Percentiles rank a stretch among this genome's conserved stretches.
Conservation (phyloP, 176 grass and related monocot species). For the Aegilops longissima region DNA sequence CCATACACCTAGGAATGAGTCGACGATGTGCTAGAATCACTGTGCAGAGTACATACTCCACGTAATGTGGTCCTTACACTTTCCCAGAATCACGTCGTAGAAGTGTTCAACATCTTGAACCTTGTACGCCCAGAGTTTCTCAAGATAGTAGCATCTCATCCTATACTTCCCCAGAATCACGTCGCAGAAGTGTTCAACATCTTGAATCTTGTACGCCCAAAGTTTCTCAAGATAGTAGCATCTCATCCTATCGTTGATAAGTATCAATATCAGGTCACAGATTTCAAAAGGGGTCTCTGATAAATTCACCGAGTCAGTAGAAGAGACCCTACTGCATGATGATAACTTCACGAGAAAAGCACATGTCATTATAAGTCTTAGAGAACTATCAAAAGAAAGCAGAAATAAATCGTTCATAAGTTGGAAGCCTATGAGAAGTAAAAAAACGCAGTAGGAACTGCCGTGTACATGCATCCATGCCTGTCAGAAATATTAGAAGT, state of each 20-base stretch:
- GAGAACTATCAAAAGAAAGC: constrained; percentile 72
- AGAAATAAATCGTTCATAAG: constrained; percentile 55
- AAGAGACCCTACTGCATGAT: constrained; percentile 65
- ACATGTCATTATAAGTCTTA: constrained; percentile 63
- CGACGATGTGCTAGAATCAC: constrained; percentile 74
- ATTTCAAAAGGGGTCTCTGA: constrained; percentile 42
- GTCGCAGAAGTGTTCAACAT: constrained; percentile 86
- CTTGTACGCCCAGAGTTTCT: constrained; percentile 92
- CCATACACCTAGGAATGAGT: constrained; percentile 82
- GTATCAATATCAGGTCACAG: constrained; percentile 55
- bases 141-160: constrained; percentile 44
- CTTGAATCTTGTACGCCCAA: constrained; percentile 85
- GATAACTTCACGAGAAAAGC: constrained; percentile 61
- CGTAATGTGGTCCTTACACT: constrained; percentile 93
- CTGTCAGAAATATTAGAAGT: constrained; percentile 65
- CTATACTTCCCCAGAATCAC: constrained; percentile 86
- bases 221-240: constrained; percentile 73
- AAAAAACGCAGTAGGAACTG: constrained; percentile 53
- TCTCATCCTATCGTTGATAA: constrained; percentile 55
- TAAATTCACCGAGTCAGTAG: constrained; percentile 60
- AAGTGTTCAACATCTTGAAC: constrained; percentile 92
- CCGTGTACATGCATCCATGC: constrained; percentile 68
- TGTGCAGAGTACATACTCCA: constrained; percentile 79
- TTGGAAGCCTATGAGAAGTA: constrained; percentile 63
- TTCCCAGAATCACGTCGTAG: constrained; percentile 81